These are phyloP conservation scores for Trametes meyenii DNA, from an alignment of 768 basidiomycete species.

Conservation along the genomic window DNA sequence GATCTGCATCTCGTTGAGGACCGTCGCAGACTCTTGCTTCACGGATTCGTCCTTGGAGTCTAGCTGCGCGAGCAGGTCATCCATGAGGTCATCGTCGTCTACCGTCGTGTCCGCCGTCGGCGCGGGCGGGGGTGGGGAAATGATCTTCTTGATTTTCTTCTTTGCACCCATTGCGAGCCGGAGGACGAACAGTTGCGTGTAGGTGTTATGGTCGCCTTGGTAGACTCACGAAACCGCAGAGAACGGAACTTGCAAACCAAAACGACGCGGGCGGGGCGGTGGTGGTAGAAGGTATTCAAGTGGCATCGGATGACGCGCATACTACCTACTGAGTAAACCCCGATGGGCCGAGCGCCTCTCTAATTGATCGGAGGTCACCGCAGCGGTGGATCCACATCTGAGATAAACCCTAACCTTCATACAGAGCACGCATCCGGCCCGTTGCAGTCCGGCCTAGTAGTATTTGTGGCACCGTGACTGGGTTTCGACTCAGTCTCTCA, in stretches of 20 bases:
- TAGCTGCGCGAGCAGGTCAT: slow-evolving; percentile 77
- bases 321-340: slow-evolving; percentile 1
- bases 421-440: not conserved
- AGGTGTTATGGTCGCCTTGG: not conserved
- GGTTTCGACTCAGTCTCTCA: no score
- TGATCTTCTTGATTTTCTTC: slow-evolving; percentile 56
- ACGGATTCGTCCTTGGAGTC: slow-evolving; percentile 60
- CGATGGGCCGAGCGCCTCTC: not conserved
- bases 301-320: not conserved
- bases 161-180: slow-evolving; percentile 17
- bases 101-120: slow-evolving; percentile 38
- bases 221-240: not conserved
- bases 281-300: not conserved
- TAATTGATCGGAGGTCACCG: slow-evolving; percentile 1
- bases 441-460: no score
- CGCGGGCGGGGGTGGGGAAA: slow-evolving; percentile 34
- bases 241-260: not conserved
- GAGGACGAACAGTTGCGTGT: not conserved
- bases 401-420: slow-evolving; percentile 12
- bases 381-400: slow-evolving; percentile 1
- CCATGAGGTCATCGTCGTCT: slow-evolving; percentile 66
- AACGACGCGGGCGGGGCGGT: not conserved
- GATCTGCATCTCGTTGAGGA: slow-evolving; percentile 51
- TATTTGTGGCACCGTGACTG: no score
- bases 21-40: slow-evolving; percentile 50